Evolutionary conservation across 140 eudicot species (phyloP), one percentile per base, ranked within the genome.

Genomic region (Flaveria floridana): DNA sequence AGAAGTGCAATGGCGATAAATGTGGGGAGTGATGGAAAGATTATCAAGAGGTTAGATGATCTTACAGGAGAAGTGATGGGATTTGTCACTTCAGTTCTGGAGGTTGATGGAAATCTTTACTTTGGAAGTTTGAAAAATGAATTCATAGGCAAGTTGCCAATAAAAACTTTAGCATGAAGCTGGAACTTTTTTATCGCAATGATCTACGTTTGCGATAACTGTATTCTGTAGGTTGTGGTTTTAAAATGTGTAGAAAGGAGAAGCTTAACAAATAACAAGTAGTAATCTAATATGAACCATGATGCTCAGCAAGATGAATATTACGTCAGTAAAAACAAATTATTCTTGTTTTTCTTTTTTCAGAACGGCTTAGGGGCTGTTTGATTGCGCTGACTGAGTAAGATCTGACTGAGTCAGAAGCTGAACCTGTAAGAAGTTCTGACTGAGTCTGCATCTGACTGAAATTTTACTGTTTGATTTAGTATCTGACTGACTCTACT

Each of bases 31-130:
- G 86, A 89, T 53, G 96, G 98, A n/a, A 86, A 70, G 73, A 81
- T 89, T 51, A 72, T 85, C 23, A 92, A 70, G 78, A 78, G 74
- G 46, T 64, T 87, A 18, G 92, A 89, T 42, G 98, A 92, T 80
- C 89, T 91, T 7, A 75, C 71, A 30, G 96, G 96, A 34, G 70
- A 83, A n/a, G 91, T 92, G 28, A 79, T 87, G 84, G 77, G 83
- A 1, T 89, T 89, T 78, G 95, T 89, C 48, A 92, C 98, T 21
- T 89, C 98, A 1, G 92, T 86, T 6, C 30, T 92, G 68, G 95
- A 92, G 79, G 85, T 81, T 51, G 89, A 87, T 48, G 92, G 79
- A 25, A 66, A 87, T 80, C 89, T 89, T 77, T 92, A 89, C 76
- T 69, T 92, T 57, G 98, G 96, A 66, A 85, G 83, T 74, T 83